Evolutionary conservation across 352 stramenopile genomes (phyloP).

Genomic region (Pythium volutum): DNA sequence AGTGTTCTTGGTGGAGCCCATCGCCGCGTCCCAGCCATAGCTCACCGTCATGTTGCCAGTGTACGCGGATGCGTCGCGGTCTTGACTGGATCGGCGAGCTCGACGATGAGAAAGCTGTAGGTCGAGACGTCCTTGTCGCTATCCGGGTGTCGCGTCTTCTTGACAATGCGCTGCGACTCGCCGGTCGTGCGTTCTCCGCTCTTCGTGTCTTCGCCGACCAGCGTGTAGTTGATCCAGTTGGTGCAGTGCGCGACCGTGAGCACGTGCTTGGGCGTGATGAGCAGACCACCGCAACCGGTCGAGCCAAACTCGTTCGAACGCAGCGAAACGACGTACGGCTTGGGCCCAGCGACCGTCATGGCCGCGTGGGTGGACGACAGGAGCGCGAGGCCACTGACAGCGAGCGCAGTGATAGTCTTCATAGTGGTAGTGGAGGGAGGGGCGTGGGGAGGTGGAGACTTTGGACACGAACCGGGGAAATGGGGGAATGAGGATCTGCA

Average conservation of each 20-base stretch:
- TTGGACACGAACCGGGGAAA: no score
- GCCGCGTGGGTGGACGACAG: neutral
- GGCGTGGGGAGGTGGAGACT: neutral
- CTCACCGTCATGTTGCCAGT: neutral
- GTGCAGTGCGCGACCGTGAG: neutral
- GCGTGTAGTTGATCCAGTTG: neutral
- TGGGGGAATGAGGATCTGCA: neutral
- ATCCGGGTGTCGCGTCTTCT: neutral
- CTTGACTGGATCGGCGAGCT: neutral
- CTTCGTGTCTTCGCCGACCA: neutral
- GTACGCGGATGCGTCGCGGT: neutral
- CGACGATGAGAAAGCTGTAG: neutral
- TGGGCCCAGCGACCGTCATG: neutral
- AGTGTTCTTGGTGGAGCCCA: no score
- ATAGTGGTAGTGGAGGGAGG: neutral
- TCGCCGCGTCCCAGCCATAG: neutral
- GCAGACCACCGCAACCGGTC: neutral
- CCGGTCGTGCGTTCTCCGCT: neutral
- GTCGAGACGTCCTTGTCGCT: no score
- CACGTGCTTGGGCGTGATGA: slow-evolving; percentile 7
- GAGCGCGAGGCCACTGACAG: neutral
- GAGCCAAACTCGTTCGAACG: neutral
- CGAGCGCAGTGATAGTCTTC: neutral
- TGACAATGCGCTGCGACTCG: neutral
- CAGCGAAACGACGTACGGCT: neutral